Percentiles rank a stretch among this genome's conserved stretches.
Evolutionary conservation across 2,329 filamentous ascomycete species (phyloP).

Genomic region (Aschersonia sp.): DNA sequence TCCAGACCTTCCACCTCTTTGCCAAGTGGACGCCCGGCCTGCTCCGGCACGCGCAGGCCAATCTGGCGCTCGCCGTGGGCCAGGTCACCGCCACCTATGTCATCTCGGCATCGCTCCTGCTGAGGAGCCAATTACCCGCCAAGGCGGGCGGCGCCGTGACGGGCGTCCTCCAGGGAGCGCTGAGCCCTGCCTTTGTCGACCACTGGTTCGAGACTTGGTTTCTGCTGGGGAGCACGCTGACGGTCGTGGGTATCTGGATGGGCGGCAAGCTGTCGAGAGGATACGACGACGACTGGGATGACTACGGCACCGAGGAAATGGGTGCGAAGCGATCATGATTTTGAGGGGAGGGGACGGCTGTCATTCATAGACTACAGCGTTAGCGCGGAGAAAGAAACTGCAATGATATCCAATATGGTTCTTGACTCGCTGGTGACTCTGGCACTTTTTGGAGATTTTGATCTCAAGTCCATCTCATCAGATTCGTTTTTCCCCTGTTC

Average conservation of each 20-base stretch:
- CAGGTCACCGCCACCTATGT: constrained; percentile 79
- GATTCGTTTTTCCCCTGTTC: too few species aligned
- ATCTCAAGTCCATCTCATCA: too few species aligned
- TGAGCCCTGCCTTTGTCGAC: constrained; percentile 46
- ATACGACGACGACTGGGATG: constrained; percentile 42
- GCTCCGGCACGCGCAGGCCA: constrained; percentile 61
- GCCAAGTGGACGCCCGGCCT: constrained; percentile 58
- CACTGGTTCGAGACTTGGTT: constrained; percentile 87
- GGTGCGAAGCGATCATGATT: constrained; percentile 47
- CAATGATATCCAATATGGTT: too few species aligned
- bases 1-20: constrained; percentile 77
- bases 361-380: too few species aligned
- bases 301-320: constrained; percentile 52
- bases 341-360: too few species aligned
- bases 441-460: too few species aligned
- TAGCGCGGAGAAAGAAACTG: too few species aligned
- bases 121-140: constrained; percentile 63
- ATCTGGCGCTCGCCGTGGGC: constrained; percentile 63
- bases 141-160: constrained; percentile 67
- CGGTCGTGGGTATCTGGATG: constrained; percentile 58
- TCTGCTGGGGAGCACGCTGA: constrained; percentile 49
- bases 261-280: constrained; percentile 44
- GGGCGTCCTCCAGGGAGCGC: constrained; percentile 61
- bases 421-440: too few species aligned
- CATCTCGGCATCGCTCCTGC: constrained; percentile 61